Evolutionary conservation across 2,329 filamentous ascomycete species (phyloP).

Genomic region (Alternaria arbusti): DNA sequence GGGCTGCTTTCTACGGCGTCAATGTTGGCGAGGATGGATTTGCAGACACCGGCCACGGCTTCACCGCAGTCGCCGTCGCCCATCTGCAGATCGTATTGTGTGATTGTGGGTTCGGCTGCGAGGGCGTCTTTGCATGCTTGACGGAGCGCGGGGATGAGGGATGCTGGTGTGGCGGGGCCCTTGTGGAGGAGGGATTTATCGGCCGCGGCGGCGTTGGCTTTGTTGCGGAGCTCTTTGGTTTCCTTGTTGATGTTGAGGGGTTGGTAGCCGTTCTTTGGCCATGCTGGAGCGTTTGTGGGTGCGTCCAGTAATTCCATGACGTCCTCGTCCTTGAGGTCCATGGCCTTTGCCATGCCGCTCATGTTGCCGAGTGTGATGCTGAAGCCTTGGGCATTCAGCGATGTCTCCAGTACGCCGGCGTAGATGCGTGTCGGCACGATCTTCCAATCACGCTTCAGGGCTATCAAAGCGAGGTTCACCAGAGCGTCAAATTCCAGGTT

Average conservation of each 20-base stretch:
- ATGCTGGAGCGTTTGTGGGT: conserved; percentile 59
- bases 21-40: conserved; percentile 53
- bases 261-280: conserved; percentile 58
- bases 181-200: conserved; percentile 23
- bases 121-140: conserved; percentile 57
- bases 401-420: conserved; percentile 59
- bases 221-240: conserved; percentile 32
- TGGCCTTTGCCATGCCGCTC: conserved; percentile 52
- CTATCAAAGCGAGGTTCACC: conserved; percentile 50
- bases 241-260: conserved; percentile 35
- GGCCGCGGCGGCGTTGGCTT: conserved; percentile 37
- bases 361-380: conserved; percentile 63
- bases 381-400: conserved; percentile 63
- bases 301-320: conserved; percentile 58
- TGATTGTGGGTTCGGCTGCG: conserved; percentile 68
- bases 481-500: conserved; percentile 58
- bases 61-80: conserved; percentile 90
- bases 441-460: conserved; percentile 55
- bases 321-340: conserved; percentile 48
- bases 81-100: conserved; percentile 77
- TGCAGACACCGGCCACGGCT: conserved; percentile 70
- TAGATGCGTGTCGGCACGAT: conserved; percentile 58
- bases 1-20: conserved; percentile 63
- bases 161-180: conserved; percentile 49
- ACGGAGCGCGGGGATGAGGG: conserved; percentile 49